phyloP scores from a whole-genome alignment of 2,329 filamentous ascomycete species.

The Myriosclerotinia duriaeana region DNA sequence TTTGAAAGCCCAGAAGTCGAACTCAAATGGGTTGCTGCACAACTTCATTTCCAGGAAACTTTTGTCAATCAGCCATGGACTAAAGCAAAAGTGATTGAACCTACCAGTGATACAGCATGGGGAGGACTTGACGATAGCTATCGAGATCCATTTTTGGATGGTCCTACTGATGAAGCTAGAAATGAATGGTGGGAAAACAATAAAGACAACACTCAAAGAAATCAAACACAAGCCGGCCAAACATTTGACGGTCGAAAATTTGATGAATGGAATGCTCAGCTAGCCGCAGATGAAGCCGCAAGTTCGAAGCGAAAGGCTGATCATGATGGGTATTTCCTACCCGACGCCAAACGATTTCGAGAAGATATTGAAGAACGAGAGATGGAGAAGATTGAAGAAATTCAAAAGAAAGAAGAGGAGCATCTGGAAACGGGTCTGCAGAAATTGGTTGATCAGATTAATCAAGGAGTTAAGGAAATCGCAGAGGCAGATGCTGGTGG shows the following conservation, averaged over 20 bases:
- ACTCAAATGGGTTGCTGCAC: conserved; percentile 21
- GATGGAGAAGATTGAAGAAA: neutral
- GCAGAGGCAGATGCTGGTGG: neutral
- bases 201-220: neutral
- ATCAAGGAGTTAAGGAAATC: neutral
- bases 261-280: neutral
- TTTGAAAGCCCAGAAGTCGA: conserved; percentile 15
- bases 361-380: neutral
- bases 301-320: conserved; percentile 12
- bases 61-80: neutral
- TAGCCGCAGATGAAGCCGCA: neutral
- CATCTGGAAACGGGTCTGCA: neutral
- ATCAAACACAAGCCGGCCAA: neutral
- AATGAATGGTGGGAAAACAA: neutral
- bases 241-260: neutral
- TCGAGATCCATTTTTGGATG: neutral
- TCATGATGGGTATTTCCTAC: conserved; percentile 11
- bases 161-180: neutral
- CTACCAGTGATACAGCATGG: conserved; percentile 17
- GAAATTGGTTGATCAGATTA: conserved; percentile 1
- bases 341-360: conserved; percentile 16
- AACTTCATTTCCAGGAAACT: conserved; percentile 7
- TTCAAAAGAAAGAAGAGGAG: neutral
- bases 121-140: neutral
- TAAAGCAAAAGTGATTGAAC: conserved; percentile 6